A percentile compares a stretch with the other conserved stretches of the same genome.
phyloP scores from a whole-genome alignment of 495 filamentous ascomycete genomes.

The Terfezia claveryi region DNA sequence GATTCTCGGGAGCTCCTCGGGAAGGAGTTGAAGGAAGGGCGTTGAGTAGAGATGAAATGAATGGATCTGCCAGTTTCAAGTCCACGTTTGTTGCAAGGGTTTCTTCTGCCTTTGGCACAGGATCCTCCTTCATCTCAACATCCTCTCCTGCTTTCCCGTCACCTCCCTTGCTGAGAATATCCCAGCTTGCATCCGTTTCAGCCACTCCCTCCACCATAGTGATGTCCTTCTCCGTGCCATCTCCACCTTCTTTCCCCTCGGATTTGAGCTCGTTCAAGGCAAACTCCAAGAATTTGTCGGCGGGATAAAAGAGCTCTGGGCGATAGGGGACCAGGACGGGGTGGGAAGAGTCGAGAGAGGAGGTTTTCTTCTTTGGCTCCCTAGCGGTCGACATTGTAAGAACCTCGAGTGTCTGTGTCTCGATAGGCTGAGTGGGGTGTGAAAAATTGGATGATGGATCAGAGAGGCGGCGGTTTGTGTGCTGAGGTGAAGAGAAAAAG shows the following conservation, averaged over 20 bases:
- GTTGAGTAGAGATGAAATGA: background rate
- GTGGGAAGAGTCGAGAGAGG: slow-evolving; percentile 6
- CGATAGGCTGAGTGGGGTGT: too few species aligned
- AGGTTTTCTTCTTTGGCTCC: background rate
- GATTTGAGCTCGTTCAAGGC: slow-evolving; percentile 8
- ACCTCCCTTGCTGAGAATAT: slow-evolving; percentile 7
- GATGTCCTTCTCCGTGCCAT: background rate
- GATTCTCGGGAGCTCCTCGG: slow-evolving; percentile 8
- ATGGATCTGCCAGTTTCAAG: background rate
- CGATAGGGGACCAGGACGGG: slow-evolving; percentile 22
- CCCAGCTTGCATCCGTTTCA: slow-evolving; percentile 2
- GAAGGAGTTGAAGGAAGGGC: background rate
- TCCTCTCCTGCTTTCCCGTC: slow-evolving; percentile 5
- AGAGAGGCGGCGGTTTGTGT: too few species aligned
- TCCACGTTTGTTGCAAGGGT: background rate
- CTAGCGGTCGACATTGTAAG: too few species aligned
- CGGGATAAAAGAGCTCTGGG: slow-evolving; percentile 17
- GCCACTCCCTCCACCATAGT: background rate
- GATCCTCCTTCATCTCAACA: background rate
- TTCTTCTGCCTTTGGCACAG: background rate
- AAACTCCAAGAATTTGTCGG: slow-evolving; percentile 16
- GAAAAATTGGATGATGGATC: too few species aligned
- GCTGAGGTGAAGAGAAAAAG: too few species aligned
- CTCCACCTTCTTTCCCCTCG: background rate
- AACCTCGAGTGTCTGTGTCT: too few species aligned